Base-by-base conservation (phyloP, 2,329 filamentous ascomycete genomes). In the Penicillium sp. region DNA sequence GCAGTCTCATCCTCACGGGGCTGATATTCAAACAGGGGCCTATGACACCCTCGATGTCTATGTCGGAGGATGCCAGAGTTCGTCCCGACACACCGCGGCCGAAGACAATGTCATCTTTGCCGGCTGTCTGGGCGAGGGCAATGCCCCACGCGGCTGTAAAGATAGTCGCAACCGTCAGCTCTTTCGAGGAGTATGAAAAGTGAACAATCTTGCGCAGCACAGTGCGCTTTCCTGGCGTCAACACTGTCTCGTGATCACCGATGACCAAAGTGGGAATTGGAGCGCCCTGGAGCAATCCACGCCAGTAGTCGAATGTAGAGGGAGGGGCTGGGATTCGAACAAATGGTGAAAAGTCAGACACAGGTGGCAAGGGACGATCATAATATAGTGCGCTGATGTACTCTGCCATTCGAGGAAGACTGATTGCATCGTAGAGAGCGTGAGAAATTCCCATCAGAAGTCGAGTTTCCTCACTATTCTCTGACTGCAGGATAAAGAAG, bases 391-490 rank as follows among this genome's bases (percentile, higher is more conserved):
- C 26, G 22, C 44, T 28, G 44, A 47, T 26, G 4, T 17, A 47
- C 10, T 47, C 44, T 47, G 44, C 44, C 13, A 47, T 47, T 3
- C 44, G 44, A 24, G 44, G 44, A 47, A 47, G 44, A 47, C 44
- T 47, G 13, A 47, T 47, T 47, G 44, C 44, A 47, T 47, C 44
- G 13, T 47, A 47, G 8, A 47, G 22, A 26, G 44, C 44, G 44
- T 47, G 44, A 26, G 44, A 47, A 17, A 47, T 47, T 26, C 44
- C 44, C 44, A 47, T 47, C 22, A 47, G 10, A 12, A 47, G 22
- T 15, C 44, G 44, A 47, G 44, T 47, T 13, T 47, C 44, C 9
- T 47, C 44, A 47, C 22, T 17, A 7, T 47, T 3, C 44, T 47
- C 22, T 47, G 44, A 47, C 13, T 26, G 44, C 2, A 47, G 10